These are phyloP conservation scores for Backusella morwellensis DNA, from an alignment of 192 early-diverging fungal genomes.

Conservation along the genomic window DNA sequence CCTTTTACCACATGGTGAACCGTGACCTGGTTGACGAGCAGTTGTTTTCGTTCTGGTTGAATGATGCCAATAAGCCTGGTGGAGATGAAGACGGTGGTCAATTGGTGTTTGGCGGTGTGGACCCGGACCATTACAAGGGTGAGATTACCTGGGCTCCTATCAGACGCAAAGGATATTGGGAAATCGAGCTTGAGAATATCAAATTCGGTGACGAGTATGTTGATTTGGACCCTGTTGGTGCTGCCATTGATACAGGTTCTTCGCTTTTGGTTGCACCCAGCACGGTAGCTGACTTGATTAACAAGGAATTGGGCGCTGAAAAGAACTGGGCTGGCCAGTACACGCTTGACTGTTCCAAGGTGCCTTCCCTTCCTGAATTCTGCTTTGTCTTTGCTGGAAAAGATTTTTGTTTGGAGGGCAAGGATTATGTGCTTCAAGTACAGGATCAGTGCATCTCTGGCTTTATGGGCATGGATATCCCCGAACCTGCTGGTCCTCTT, in stretches of 20 bases:
- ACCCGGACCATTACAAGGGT: slow-evolving; percentile 72
- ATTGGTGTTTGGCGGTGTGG: slow-evolving; percentile 86
- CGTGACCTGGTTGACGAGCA: slow-evolving; percentile 75
- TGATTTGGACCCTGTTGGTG: slow-evolving; percentile 61
- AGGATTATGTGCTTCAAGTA: slow-evolving; percentile 68
- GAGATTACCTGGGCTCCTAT: slow-evolving; percentile 81
- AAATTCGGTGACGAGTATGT: slow-evolving; percentile 76
- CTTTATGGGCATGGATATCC: slow-evolving; percentile 95
- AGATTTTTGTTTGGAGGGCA: slow-evolving; percentile 52
- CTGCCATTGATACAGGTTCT: slow-evolving; percentile 92
- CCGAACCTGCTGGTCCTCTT: slow-evolving; percentile 67
- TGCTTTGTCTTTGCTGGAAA: slow-evolving; percentile 66
- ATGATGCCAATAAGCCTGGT: slow-evolving; percentile 61
- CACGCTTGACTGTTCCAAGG: slow-evolving; percentile 71
- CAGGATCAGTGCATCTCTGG: slow-evolving; percentile 70
- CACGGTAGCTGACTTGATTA: slow-evolving; percentile 84
- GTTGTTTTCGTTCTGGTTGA: slow-evolving; percentile 88
- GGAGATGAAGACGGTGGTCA: slow-evolving; percentile 69
- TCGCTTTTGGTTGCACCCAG: slow-evolving; percentile 83
- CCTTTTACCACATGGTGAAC: slow-evolving; percentile 92
- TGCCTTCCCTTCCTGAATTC: slow-evolving; percentile 76
- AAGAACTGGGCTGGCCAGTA: slow-evolving; percentile 89
- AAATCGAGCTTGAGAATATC: slow-evolving; percentile 82
- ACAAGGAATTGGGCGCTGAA: slow-evolving; percentile 87
- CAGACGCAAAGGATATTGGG: slow-evolving; percentile 95